These are phyloP conservation scores for Ustilago sp. DNA, from an alignment of 1,284 basidiomycete species.

Conservation along the genomic window DNA sequence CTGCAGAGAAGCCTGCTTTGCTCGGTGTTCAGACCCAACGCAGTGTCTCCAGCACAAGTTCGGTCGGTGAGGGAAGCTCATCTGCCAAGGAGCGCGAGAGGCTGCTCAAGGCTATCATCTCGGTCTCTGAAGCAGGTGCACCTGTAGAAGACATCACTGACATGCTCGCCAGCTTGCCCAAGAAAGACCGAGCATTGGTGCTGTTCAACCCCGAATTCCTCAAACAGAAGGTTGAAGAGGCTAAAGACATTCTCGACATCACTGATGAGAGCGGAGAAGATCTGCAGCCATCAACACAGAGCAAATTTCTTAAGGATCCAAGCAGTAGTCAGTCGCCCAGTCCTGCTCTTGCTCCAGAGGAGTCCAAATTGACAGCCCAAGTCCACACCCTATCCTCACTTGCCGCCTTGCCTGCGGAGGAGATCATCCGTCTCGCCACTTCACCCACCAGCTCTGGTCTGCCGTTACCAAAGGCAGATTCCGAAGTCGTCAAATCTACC, in stretches of 20 bases:
- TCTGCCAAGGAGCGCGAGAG: conserved; percentile 74
- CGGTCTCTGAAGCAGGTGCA: conserved; percentile 32
- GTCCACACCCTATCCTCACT: conserved; percentile 71
- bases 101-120: conserved; percentile 74
- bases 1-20: conserved; percentile 13
- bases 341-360: conserved; percentile 7
- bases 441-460: conserved; percentile 72
- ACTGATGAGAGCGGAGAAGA: conserved; percentile 69
- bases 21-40: conserved; percentile 37
- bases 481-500: conserved; percentile 77
- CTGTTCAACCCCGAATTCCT: conserved; percentile 86
- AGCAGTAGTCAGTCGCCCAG: conserved; percentile 46
- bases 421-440: conserved; percentile 76
- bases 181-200: conserved; percentile 87
- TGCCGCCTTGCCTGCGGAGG: conserved; percentile 76
- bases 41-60: conserved; percentile 45
- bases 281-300: neutral
- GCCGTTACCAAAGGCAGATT: conserved; percentile 79
- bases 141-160: conserved; percentile 73
- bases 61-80: conserved; percentile 39
- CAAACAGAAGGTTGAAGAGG: conserved; percentile 81
- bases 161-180: conserved; percentile 83
- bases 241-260: conserved; percentile 76
- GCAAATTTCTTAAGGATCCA: conserved; percentile 20
- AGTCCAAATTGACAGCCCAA: conserved; percentile 4